Evolutionary conservation across 805 yeast genomes (phyloP).

Genomic region (Kregervanrija pseudodelftensis): DNA sequence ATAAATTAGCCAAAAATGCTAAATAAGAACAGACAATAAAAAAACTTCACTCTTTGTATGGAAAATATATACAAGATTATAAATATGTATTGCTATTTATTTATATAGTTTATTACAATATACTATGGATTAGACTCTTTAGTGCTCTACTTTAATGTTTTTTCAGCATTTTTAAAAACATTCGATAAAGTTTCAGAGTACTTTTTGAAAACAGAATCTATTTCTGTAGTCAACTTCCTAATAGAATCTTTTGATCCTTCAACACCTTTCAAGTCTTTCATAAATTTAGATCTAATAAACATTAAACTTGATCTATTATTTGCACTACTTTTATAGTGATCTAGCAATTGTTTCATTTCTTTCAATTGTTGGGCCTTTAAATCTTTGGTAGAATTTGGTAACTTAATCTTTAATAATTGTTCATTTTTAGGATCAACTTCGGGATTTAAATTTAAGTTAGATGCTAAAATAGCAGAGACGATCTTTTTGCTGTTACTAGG

Average conservation of each 20-base stretch:
- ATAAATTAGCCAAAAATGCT: slow-evolving; percentile 45
- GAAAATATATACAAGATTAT: background rate
- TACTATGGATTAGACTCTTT: no score
- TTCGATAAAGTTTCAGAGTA: slow-evolving; percentile 53
- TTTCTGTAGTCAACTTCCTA: slow-evolving; percentile 45
- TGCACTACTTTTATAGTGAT: slow-evolving; percentile 49
- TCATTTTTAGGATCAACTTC: slow-evolving; percentile 66
- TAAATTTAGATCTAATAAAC: slow-evolving; percentile 47
- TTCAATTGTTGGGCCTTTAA: slow-evolving; percentile 48
- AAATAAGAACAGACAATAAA: slow-evolving; percentile 7
- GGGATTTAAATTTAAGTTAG: slow-evolving; percentile 72
- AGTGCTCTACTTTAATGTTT: slow-evolving; percentile 18
- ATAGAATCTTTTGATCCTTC: slow-evolving; percentile 49
- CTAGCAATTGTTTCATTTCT: slow-evolving; percentile 59
- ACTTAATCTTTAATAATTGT: slow-evolving; percentile 63
- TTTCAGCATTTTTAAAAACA: slow-evolving; percentile 49
- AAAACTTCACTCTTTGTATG: background rate
- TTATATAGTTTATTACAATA: background rate
- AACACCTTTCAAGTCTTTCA: slow-evolving; percentile 43
- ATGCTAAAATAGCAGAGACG: slow-evolving; percentile 60
- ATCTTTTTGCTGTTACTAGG: slow-evolving; percentile 66
- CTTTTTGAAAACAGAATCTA: slow-evolving; percentile 65
- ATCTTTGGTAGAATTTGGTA: slow-evolving; percentile 72
- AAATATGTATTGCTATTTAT: background rate
- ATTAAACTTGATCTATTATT: slow-evolving; percentile 43